Evolutionary conservation across 2,329 filamentous ascomycete species (phyloP).

Genomic region (Aureobasidium sp.): DNA sequence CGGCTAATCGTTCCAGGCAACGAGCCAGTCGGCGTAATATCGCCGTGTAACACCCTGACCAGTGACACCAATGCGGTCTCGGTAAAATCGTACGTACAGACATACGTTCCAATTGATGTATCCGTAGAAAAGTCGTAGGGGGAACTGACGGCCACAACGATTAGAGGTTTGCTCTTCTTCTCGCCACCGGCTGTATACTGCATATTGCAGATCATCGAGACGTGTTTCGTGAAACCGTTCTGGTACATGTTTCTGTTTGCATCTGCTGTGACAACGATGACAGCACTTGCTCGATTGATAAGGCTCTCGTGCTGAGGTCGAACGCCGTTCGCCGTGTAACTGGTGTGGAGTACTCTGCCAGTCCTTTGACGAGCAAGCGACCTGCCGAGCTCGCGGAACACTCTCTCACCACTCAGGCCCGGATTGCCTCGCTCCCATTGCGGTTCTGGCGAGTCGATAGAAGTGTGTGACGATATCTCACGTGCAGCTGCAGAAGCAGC

Average conservation of each 20-base stretch:
- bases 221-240: slow-evolving; percentile 89
- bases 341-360: slow-evolving; percentile 84
- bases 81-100: slow-evolving; percentile 95
- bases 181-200: slow-evolving; percentile 64
- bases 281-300: slow-evolving; percentile 78
- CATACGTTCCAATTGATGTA: slow-evolving; percentile 78
- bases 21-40: slow-evolving; percentile 51
- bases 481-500: slow-evolving; percentile 80
- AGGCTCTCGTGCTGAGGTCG: slow-evolving; percentile 88
- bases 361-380: slow-evolving; percentile 80
- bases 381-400: slow-evolving; percentile 83
- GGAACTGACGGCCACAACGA: slow-evolving; percentile 89
- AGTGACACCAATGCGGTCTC: slow-evolving; percentile 82
- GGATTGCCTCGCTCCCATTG: slow-evolving; percentile 52
- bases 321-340: slow-evolving; percentile 89
- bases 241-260: slow-evolving; percentile 92
- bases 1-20: slow-evolving; percentile 70
- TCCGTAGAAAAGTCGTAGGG: slow-evolving; percentile 97
- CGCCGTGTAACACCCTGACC: slow-evolving; percentile 76
- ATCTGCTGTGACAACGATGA: slow-evolving; percentile 88
- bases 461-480: slow-evolving; percentile 57
- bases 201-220: slow-evolving; percentile 91
- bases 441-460: slow-evolving; percentile 50
- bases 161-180: slow-evolving; percentile 69
- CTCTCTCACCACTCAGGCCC: slow-evolving; percentile 85